phyloP scores from a whole-genome alignment of 139 green algal genomes.

The Closterium sp. region DNA sequence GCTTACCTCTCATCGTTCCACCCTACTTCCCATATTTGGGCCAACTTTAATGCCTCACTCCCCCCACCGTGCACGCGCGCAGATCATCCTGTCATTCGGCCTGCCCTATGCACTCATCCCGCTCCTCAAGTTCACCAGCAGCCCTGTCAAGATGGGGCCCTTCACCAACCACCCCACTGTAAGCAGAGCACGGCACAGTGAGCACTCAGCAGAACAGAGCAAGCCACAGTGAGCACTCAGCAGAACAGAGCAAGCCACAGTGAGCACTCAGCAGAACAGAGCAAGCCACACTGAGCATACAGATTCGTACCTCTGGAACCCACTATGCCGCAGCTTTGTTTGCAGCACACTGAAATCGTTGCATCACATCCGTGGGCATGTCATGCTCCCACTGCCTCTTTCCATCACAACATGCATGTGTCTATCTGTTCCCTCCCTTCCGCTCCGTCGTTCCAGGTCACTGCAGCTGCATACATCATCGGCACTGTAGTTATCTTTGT shows the following conservation, averaged over 20 bases:
- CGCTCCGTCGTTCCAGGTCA: background rate
- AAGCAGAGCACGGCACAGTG: background rate
- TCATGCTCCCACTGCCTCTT: background rate
- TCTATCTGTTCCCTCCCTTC: background rate
- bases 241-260: too few relatives aligned
- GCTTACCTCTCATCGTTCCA: background rate
- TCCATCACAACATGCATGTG: background rate
- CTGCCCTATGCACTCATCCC: conserved; percentile 63
- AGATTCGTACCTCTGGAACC: too few relatives aligned
- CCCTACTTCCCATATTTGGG: too few relatives aligned
- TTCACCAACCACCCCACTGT: conserved; percentile 32
- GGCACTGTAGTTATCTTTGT: background rate
- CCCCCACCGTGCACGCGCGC: background rate
- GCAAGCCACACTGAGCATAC: too few relatives aligned
- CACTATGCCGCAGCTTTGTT: too few relatives aligned
- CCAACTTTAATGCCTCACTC: too few relatives aligned
- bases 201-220: too few relatives aligned
- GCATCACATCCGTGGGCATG: background rate
- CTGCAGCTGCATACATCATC: background rate
- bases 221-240: too few relatives aligned
- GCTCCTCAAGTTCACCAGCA: conserved; percentile 58
- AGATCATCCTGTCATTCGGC: conserved; percentile 55
- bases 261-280: too few relatives aligned
- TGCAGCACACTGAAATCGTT: too few relatives aligned
- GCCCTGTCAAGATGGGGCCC: conserved; percentile 47